Evolutionary conservation across 805 yeast genomes (phyloP), one percentile per base, ranked within the genome.

Genomic region (Candida insectorum): DNA sequence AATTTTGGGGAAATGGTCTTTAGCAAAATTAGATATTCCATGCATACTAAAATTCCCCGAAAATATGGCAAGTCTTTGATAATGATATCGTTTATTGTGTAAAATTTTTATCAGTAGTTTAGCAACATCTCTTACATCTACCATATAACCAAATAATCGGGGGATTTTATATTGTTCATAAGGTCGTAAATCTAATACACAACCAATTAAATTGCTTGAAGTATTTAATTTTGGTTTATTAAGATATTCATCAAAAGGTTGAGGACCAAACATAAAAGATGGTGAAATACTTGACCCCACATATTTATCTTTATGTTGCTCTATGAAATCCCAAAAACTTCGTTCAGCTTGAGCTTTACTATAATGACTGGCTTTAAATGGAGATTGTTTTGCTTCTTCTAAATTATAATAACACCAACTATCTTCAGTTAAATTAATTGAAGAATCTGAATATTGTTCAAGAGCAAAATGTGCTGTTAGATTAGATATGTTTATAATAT

Each of bases 401-500:
- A 19, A 14, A 4, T 18, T 27, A 16, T 31, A 31, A 9, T 12
- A n/a, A 16, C 39, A 31, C 35, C 35, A 31, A 13, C 30, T 23
- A 9, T 23, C 13, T 16, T 31, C 35, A 24, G 16, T 24, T 2
- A 36, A 10, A 26, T 59, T 47, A 15, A 59, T 31, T 7, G 10
- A 13, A 6, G 34, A 21, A 17, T 34, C 24, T 10, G 26, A 26
- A 16, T 34, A 34, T 26, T 34, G 29, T 20, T 34, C 34, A 14
- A 34, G 20, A 4, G 33, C 28, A 15, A 21, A 26, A 24, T 76
- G 58, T 1, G 40, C 30, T 10, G 23, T 11, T 4, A 30, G 22
- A 8, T 77, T 71, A 1, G 81, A 75, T 12, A 79, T 74, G 16
- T 72, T 45, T 14, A 76, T 77, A 16, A 76, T 65, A 35, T 69